Evolutionary conservation across 2,329 filamentous ascomycete genomes (phyloP).

Genomic region (Waltergamsia citrina): DNA sequence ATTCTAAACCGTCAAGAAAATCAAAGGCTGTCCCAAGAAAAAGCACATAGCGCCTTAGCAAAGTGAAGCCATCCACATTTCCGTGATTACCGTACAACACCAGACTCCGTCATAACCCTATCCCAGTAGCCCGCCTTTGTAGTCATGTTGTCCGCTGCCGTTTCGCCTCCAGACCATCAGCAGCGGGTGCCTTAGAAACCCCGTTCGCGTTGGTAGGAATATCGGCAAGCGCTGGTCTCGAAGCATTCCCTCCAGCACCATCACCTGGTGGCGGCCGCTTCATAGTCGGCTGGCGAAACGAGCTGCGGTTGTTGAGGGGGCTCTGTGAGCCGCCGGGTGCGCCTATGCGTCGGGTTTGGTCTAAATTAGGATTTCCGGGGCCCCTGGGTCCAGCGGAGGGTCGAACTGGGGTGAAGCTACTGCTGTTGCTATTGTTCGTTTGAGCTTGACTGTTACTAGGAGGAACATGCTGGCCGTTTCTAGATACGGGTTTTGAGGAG

Average conservation of each 20-base stretch:
- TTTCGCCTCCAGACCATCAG: constrained; percentile 34
- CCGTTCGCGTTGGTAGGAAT: constrained; percentile 33
- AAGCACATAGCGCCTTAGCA: too few species aligned
- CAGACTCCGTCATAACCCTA: too few species aligned
- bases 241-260: constrained; percentile 6
- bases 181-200: constrained; percentile 9
- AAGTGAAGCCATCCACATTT: too few species aligned
- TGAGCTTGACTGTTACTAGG: constrained; percentile 21
- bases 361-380: constrained; percentile 40
- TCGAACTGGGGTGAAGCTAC: constrained; percentile 21
- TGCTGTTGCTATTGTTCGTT: constrained; percentile 2
- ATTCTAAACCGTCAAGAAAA: too few species aligned
- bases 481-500: constrained; percentile 63
- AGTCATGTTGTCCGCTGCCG: constrained; percentile 35
- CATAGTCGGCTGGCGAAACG: constrained; percentile 51
- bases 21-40: too few species aligned
- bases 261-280: constrained; percentile 34
- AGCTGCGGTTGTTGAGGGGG: constrained; percentile 47
- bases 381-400: constrained; percentile 15
- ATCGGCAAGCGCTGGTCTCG: constrained; percentile 38
- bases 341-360: constrained; percentile 47
- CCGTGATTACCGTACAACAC: too few species aligned
- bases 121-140: background rate
- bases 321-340: constrained; percentile 44
- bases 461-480: constrained; percentile 43